A percentile compares a stretch with the other conserved stretches of the same genome.
Conservation (phyloP, 768 basidiomycete genomes). For the Lanmaoa rubissima region DNA sequence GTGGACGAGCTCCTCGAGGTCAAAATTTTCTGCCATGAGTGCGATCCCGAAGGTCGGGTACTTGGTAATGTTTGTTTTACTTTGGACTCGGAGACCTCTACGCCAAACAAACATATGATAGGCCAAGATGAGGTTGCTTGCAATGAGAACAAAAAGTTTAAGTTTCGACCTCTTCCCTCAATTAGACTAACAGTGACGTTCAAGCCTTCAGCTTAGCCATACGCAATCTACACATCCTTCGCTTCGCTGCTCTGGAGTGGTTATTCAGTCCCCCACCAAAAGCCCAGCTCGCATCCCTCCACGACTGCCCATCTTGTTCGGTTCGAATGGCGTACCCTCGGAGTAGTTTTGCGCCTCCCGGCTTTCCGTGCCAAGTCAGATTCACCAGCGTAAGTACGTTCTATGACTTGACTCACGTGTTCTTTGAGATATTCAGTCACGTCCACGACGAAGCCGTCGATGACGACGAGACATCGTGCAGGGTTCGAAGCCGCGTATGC, state of each 20-base stretch:
- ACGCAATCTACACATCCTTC: background rate
- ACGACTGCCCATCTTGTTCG: background rate
- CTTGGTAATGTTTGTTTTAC: background rate
- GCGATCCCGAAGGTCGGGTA: no score
- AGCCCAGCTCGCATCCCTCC: slow-evolving; percentile 13
- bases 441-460: slow-evolving; percentile 10
- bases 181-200: background rate
- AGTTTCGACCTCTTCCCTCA: background rate
- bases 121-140: background rate
- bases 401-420: slow-evolving; percentile 2
- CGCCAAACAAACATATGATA: background rate
- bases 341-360: slow-evolving; percentile 4
- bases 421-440: slow-evolving; percentile 5
- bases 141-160: background rate
- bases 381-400: background rate
- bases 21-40: slow-evolving; percentile 36
- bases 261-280: slow-evolving; percentile 10
- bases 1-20: slow-evolving; percentile 58
- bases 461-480: slow-evolving; percentile 1
- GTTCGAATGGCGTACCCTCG: background rate
- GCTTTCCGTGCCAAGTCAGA: slow-evolving; percentile 4
- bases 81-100: background rate
- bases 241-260: slow-evolving; percentile 4
- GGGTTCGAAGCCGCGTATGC: background rate
- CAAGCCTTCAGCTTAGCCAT: slow-evolving; percentile 5